A percentile compares a stretch with the other conserved stretches of the same genome.
Evolutionary conservation across 495 filamentous ascomycete species (phyloP).

Genomic region (Penicillium soppii): DNA sequence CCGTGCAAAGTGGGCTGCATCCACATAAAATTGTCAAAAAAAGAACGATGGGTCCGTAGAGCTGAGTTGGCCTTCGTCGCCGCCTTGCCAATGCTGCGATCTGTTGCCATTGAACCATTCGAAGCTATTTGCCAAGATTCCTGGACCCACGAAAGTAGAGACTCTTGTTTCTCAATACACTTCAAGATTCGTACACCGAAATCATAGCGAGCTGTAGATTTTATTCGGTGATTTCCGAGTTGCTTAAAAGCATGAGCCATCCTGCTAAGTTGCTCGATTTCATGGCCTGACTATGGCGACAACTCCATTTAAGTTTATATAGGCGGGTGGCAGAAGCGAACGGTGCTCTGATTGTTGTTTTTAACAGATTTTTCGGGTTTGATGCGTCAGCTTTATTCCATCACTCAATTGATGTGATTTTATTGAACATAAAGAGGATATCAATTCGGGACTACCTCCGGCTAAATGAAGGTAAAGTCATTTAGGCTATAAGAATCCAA

Average conservation of each 20-base stretch:
- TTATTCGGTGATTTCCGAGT: constrained; percentile 8
- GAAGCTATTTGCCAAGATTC: constrained; percentile 10
- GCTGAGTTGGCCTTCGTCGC: no score
- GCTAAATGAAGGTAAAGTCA: no score
- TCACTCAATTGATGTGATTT: no score
- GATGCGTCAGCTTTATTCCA: no score
- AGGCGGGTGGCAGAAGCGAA: constrained; percentile 19
- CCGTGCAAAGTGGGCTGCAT: no score
- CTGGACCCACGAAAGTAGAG: background rate
- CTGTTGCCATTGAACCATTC: constrained; percentile 16
- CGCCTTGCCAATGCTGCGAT: no score
- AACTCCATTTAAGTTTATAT: constrained; percentile 20
- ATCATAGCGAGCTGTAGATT: constrained; percentile 10
- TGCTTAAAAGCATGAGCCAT: constrained; percentile 5
- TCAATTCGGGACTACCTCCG: no score
- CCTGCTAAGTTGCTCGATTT: background rate
- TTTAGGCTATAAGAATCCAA: no score
- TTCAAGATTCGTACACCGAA: background rate
- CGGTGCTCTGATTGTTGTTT: constrained; percentile 1
- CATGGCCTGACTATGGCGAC: constrained; percentile 15
- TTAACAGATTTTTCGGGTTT: background rate
- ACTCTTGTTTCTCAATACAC: constrained; percentile 7
- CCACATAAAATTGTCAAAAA: no score
- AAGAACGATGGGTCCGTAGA: no score
- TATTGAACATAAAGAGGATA: no score